Evolutionary conservation across 2,329 filamentous ascomycete species (phyloP).

Genomic region (Phoma sp.): DNA sequence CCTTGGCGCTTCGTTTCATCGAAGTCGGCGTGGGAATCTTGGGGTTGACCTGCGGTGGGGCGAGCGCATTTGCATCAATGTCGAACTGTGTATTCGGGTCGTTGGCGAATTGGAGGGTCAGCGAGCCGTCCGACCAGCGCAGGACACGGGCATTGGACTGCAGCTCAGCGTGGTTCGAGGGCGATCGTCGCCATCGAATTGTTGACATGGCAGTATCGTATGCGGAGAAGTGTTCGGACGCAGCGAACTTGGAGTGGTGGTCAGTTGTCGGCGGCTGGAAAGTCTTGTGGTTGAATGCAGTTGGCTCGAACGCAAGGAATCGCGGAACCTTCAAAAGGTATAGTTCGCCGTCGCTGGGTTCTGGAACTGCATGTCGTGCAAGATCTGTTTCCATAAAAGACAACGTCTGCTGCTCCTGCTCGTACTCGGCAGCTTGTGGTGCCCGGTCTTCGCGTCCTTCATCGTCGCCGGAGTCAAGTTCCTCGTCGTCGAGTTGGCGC

Average conservation of each 20-base stretch:
- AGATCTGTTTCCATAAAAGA: constrained; percentile 69
- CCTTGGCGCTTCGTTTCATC: constrained; percentile 27
- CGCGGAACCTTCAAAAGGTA: constrained; percentile 75
- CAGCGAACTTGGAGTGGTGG: constrained; percentile 57
- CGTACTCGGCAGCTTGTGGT: constrained; percentile 55
- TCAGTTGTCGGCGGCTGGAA: constrained; percentile 71
- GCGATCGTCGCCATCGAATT: constrained; percentile 73
- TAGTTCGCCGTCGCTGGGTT: constrained; percentile 75
- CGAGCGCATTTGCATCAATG: constrained; percentile 73
- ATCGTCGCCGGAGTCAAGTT: constrained; percentile 69
- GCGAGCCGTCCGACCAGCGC: constrained; percentile 80
- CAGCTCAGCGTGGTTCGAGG: constrained; percentile 68
- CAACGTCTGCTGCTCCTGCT: constrained; percentile 63
- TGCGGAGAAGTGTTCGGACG: constrained; percentile 62
- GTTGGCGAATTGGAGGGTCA: constrained; percentile 77
- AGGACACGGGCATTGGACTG: constrained; percentile 79
- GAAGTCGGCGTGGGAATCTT: constrained; percentile 58
- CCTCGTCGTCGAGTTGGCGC: constrained; percentile 67
- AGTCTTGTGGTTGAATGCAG: constrained; percentile 69
- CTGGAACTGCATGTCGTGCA: constrained; percentile 73
- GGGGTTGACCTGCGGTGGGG: constrained; percentile 63
- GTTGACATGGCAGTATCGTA: constrained; percentile 72
- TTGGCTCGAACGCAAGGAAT: constrained; percentile 74
- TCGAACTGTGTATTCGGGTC: constrained; percentile 75
- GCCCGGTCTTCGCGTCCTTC: constrained; percentile 69